Evolutionary conservation across 2,329 filamentous ascomycete species (phyloP).

Genomic region (Pseudogymnoascus pannorum): DNA sequence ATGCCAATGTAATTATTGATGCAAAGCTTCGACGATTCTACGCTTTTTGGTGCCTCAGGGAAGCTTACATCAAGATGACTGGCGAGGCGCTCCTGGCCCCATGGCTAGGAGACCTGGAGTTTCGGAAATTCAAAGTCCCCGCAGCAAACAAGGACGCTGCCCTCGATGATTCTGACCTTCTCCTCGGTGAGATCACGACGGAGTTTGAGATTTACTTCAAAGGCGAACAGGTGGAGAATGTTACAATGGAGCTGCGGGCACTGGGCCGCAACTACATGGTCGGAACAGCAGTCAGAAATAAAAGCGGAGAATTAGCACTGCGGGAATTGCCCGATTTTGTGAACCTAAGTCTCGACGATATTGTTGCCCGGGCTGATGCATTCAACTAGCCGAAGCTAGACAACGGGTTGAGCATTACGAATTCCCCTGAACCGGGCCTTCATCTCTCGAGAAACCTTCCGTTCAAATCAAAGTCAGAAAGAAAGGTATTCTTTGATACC

Average conservation of each 20-base stretch:
- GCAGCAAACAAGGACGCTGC: conserved; percentile 16
- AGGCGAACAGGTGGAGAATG: conserved; percentile 20
- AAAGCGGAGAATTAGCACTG: background rate
- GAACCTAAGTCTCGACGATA: background rate
- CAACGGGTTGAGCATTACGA: background rate
- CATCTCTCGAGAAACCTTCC: background rate
- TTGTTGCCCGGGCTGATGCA: background rate
- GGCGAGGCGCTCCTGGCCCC: conserved; percentile 68
- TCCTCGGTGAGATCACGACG: conserved; percentile 17
- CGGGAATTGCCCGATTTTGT: background rate
- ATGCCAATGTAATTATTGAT: conserved; percentile 39
- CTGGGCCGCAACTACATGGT: conserved; percentile 27
- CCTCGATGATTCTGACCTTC: conserved; percentile 10
- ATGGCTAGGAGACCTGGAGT: conserved; percentile 66
- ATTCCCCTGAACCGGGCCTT: background rate
- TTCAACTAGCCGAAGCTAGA: background rate
- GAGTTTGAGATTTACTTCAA: conserved; percentile 23
- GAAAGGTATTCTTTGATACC: background rate
- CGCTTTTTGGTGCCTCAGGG: conserved; percentile 70
- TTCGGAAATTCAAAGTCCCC: conserved; percentile 44
- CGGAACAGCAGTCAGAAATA: conserved; percentile 19
- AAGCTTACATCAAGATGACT: conserved; percentile 77
- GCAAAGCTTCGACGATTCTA: conserved; percentile 65
- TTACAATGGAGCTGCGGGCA: conserved; percentile 24
- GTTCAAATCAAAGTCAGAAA: background rate